A percentile compares a stretch with the other conserved stretches of the same genome.
Conservation (phyloP, 2,329 filamentous ascomycete species). For the Fusarium algeriense region DNA sequence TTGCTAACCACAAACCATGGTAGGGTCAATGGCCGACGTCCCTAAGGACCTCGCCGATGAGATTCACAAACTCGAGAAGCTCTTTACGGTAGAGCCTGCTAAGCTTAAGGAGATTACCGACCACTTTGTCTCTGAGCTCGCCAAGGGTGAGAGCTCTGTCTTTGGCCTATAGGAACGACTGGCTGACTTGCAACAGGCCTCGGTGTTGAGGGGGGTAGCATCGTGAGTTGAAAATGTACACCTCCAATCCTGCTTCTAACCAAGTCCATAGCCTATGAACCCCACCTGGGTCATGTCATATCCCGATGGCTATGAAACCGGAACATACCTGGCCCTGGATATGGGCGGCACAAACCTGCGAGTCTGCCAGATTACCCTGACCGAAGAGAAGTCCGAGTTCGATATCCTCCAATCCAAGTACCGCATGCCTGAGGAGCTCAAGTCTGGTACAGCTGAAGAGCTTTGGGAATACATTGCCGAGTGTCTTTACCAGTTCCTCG, state of each 20-base stretch:
- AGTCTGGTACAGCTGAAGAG: constrained; percentile 84
- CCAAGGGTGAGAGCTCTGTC: constrained; percentile 72
- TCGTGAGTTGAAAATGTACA: constrained; percentile 71
- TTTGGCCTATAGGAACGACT: neutral
- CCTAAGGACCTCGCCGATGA: constrained; percentile 84
- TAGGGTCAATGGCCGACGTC: constrained; percentile 91
- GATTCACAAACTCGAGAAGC: constrained; percentile 84
- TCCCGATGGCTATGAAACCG: constrained; percentile 87
- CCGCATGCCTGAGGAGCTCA: constrained; percentile 92
- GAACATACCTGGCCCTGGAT: constrained; percentile 89
- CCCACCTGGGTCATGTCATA: constrained; percentile 95
- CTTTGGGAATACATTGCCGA: constrained; percentile 97
- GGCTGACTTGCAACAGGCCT: constrained; percentile 68
- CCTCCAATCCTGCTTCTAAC: constrained; percentile 34
- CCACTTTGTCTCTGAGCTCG: constrained; percentile 89
- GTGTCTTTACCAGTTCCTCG: constrained; percentile 89
- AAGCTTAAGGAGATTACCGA: constrained; percentile 92
- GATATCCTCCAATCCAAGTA: constrained; percentile 98
- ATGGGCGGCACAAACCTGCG: constrained; percentile 97
- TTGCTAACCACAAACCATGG: constrained; percentile 37
- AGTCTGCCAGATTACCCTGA: constrained; percentile 92
- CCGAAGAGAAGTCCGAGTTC: constrained; percentile 88
- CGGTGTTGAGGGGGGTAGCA: constrained; percentile 88
- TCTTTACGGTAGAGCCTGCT: constrained; percentile 80
- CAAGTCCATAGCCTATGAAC: constrained; percentile 85